Percentiles rank a stretch among this genome's conserved stretches.
These are phyloP conservation scores for Claviceps sp. DNA, from an alignment of 2,329 filamentous ascomycete genomes.

Conservation along the genomic window DNA sequence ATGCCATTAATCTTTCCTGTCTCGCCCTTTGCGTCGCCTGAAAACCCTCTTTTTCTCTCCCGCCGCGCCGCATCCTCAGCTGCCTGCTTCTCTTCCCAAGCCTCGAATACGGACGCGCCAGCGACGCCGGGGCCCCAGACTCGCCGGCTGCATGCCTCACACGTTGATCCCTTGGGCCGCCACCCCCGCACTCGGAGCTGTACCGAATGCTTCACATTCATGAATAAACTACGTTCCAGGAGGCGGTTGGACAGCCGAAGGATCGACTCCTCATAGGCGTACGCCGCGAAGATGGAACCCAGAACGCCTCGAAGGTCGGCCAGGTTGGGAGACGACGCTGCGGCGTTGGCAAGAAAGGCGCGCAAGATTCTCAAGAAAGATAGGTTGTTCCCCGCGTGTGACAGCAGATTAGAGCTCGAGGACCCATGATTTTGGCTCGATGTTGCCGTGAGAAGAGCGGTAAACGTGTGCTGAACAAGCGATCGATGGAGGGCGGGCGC, in stretches of 20 bases:
- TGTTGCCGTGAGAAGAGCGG: constrained; percentile 66
- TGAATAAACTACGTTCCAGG: constrained; percentile 78
- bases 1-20: constrained; percentile 20
- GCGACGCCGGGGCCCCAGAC: constrained; percentile 78
- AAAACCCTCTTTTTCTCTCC: constrained; percentile 25
- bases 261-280: constrained; percentile 88
- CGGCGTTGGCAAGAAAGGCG: constrained; percentile 74
- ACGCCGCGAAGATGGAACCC: constrained; percentile 82
- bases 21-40: constrained; percentile 25
- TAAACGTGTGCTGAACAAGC: constrained; percentile 83
- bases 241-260: constrained; percentile 74
- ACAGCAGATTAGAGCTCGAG: constrained; percentile 20
- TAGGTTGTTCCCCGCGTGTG: constrained; percentile 39
- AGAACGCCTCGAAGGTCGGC: constrained; percentile 78
- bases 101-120: constrained; percentile 62
- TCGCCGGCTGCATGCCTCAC: constrained; percentile 70
- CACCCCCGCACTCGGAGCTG: constrained; percentile 72
- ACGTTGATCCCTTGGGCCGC: constrained; percentile 75
- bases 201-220: constrained; percentile 63
- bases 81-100: constrained; percentile 57
- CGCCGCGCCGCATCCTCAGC: constrained; percentile 32
- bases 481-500: constrained; percentile 57
- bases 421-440: constrained; percentile 33
- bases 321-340: constrained; percentile 69
- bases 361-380: constrained; percentile 83